Percentiles rank a stretch among this genome's conserved stretches.
Evolutionary conservation across 2,329 filamentous ascomycete genomes (phyloP).

Genomic region (Fusarium sp.): DNA sequence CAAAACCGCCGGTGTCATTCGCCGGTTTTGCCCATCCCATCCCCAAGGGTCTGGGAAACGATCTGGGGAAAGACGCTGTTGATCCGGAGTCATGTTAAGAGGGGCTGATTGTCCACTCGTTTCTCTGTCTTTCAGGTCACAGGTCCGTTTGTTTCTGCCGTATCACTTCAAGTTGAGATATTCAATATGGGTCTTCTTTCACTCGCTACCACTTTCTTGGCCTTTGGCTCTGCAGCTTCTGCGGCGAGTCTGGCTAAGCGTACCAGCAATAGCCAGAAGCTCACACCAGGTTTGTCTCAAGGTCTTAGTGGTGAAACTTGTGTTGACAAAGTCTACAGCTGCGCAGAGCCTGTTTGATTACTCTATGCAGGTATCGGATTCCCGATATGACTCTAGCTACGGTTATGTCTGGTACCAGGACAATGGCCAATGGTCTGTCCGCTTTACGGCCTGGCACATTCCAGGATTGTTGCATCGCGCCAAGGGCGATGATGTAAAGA

Average conservation of each 20-base stretch:
- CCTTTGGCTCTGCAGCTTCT: neutral
- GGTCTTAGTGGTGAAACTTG: accelerated
- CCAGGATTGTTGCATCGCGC: constrained; percentile 46
- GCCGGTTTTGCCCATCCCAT: constrained; percentile 15
- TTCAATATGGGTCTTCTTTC: constrained; percentile 12
- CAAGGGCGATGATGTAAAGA: neutral
- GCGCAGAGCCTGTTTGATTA: constrained; percentile 36
- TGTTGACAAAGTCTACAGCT: neutral
- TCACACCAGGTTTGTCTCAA: neutral
- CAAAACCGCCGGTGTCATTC: constrained; percentile 5
- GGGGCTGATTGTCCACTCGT: neutral
- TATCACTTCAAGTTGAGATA: neutral
- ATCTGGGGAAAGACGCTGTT: neutral
- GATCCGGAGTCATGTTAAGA: constrained; percentile 7
- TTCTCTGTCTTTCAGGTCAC: neutral
- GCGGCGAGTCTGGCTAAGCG: constrained; percentile 9
- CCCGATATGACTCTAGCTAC: constrained; percentile 54
- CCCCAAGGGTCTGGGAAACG: neutral
- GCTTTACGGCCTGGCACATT: constrained; percentile 57
- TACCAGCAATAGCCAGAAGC: constrained; percentile 1
- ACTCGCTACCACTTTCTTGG: constrained; percentile 14
- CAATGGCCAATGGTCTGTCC: constrained; percentile 54
- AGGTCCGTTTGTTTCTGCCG: neutral
- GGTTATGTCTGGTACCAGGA: constrained; percentile 55
- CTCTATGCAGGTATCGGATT: constrained; percentile 53